Evolutionary conservation across 257 asterid species (phyloP).

Genomic region (Plectranthus barbatus): DNA sequence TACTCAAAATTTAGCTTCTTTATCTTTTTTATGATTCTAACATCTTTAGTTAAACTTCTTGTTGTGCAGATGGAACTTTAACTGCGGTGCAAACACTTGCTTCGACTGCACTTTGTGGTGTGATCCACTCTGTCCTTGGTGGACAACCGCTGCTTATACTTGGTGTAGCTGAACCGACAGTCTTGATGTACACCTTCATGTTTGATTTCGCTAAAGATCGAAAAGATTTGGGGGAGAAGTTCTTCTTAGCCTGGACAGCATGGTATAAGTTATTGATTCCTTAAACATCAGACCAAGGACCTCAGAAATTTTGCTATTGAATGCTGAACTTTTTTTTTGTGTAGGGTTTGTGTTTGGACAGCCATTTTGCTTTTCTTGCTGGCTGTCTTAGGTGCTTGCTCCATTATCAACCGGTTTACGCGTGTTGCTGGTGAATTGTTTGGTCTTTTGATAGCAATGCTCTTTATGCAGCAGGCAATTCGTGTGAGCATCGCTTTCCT

Average conservation of each 20-base stretch:
- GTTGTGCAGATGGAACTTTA: conserved; percentile 63
- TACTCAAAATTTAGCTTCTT: conserved; percentile 6
- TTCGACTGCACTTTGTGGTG: conserved; percentile 89
- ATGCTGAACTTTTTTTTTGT: conserved; percentile 14
- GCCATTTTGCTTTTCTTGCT: conserved; percentile 86
- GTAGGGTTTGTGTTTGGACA: conserved; percentile 97
- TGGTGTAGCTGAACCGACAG: conserved; percentile 99
- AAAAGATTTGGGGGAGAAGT: conserved; percentile 63
- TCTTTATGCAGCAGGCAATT: conserved; percentile 96
- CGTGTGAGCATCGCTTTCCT: conserved; percentile 48
- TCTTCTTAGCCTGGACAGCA: conserved; percentile 91
- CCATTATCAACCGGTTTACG: conserved; percentile 84
- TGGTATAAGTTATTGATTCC: conserved; percentile 41
- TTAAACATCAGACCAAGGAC: neutral
- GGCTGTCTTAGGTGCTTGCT: conserved; percentile 94
- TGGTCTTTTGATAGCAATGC: conserved; percentile 94
- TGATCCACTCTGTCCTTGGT: conserved; percentile 81
- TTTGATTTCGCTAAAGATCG: conserved; percentile 79
- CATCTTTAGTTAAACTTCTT: neutral
- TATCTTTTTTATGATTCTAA: neutral
- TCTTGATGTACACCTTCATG: conserved; percentile 96
- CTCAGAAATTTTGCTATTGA: conserved; percentile 1
- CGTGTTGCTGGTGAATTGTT: conserved; percentile 96
- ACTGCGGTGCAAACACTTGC: conserved; percentile 97
- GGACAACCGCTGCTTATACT: conserved; percentile 94